Evolutionary conservation across 257 asterid species (phyloP), one percentile per base, ranked within the genome.

Genomic region (Voacanga thouarsii): DNA sequence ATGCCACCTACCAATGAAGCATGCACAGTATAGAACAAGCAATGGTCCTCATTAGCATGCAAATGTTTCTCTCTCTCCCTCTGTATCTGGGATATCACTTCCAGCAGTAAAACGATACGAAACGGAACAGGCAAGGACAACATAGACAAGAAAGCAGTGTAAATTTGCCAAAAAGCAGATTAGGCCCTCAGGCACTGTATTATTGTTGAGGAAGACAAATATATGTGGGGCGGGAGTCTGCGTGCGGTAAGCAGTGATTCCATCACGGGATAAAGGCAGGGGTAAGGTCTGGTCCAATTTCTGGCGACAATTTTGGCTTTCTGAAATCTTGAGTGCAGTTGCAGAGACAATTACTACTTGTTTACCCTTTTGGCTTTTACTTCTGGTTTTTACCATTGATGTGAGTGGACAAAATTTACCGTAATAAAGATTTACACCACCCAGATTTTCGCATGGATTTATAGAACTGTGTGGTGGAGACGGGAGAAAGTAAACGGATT

Each of bases 301-400:
- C 66, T 59, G 66, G 66, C 66, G 37, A 59, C 66, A 59, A 59
- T n/a, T 59, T 24, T 59, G 45, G 47, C 47, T 65, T 15, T 33
- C 47, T 26, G 21, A 18, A 65, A 37, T 7, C 12, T 37, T 9
- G 23, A 37, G 71, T 66, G 71, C 49, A 37, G 49, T 66, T 37
- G 49, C 49, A 66, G 71, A 37, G 49, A 24, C 71, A 26, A 66
- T 66, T 49, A 66, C 71, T 66, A 19, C 71, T 66, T 66, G 47
- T 39, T 37, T 39, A 1, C 44, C 44, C 45, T 28, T 63, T 63
- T 4, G 69, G 43, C 44, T 63, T 15, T 63, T 63, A 30, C 44
- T 23, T 64, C 30, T 64, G 70, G 44, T 30, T 30, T 64, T 64
- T 28, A 63, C 43, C n/a, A 3, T 64, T 64, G 18, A 64, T 64